Evolutionary conservation across 352 stramenopile genomes (phyloP), one percentile per base, ranked within the genome.

Genomic region (Achlya hypogyna): DNA sequence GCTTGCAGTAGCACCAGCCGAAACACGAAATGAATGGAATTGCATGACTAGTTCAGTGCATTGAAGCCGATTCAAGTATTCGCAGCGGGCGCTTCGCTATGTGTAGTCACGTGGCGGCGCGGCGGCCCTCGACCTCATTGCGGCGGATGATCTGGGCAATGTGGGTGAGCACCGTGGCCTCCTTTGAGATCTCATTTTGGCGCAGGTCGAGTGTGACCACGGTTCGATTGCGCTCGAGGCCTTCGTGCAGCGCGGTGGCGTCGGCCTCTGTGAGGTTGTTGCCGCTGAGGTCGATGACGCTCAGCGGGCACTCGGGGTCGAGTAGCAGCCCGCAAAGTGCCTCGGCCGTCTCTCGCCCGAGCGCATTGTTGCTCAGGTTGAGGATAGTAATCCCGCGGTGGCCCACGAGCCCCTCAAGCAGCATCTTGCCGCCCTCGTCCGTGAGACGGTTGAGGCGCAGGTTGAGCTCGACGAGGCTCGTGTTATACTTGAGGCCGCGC

Each of bases 361-460:
- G 72, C 45, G 81, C 86, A 51, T 96, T 95, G 70, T 79, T 88
- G 73, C 82, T 89, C 40, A 96, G 72, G 65, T 96, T 96, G n/a
- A 97, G 71, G 10, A 77, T 76, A 1, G 69, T 82, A 22, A 97
- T 72, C 25, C 72, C 77, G 3, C 65, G 72, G 63, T 96, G 87
- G 3, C 89, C 78, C 5, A 76, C 69, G 18, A 96, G 59, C 0
- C 89, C 91, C 71, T 98, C 87, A 0, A 97, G 64, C 25, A 98
- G 74, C 79, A 96, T 89, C 1, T 79, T 71, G 0, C 87, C 89
- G 4, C 91, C 89, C 51, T 97, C 89, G 69, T 98, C 92, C 0
- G 84, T 95, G 18, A 98, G 75, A 14, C 91, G 79, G 66, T 98
- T 98, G 34, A 98, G 71, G 0, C 89, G 82, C 34, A 98, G 69